Evolutionary conservation across 2,329 filamentous ascomycete genomes (phyloP).

Genomic region (Cryphonectria naterciae): DNA sequence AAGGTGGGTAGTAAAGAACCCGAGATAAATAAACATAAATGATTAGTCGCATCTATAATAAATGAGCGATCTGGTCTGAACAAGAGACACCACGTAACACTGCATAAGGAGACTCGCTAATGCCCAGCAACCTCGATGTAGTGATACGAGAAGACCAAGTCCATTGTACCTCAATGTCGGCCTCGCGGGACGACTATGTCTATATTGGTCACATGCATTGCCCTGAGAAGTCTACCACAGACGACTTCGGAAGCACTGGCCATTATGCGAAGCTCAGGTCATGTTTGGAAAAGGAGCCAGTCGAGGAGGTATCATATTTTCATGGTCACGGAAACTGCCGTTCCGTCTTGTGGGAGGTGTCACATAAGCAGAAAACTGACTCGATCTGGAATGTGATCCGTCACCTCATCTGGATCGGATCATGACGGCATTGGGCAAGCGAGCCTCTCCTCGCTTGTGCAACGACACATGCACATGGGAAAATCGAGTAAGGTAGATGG

Average conservation of each 20-base stretch:
- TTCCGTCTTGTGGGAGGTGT: not conserved
- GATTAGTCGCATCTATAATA: not conserved
- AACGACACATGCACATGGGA: not conserved
- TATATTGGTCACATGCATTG: constrained; percentile 23
- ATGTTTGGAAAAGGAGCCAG: not conserved
- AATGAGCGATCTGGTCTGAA: not conserved
- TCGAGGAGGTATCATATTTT: not conserved
- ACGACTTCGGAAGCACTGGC: not conserved
- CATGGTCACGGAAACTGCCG: not conserved
- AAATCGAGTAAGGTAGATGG: not conserved
- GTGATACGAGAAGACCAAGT: not conserved
- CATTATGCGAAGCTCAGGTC: not conserved
- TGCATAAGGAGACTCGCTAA: constrained; percentile 19
- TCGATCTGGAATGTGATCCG: constrained; percentile 2
- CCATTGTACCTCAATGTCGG: not conserved
- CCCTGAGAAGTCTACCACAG: no score
- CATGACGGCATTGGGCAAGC: not conserved
- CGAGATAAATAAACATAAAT: not conserved
- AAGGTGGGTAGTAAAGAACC: not conserved
- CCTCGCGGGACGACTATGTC: constrained; percentile 6
- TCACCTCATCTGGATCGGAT: not conserved
- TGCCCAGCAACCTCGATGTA: constrained; percentile 8
- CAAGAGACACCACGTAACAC: constrained; percentile 22
- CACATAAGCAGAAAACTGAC: not conserved
- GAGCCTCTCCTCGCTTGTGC: constrained; percentile 4